Conservation (phyloP, 2,329 filamentous ascomycete genomes). For the Phyllosticta ampelicida region DNA sequence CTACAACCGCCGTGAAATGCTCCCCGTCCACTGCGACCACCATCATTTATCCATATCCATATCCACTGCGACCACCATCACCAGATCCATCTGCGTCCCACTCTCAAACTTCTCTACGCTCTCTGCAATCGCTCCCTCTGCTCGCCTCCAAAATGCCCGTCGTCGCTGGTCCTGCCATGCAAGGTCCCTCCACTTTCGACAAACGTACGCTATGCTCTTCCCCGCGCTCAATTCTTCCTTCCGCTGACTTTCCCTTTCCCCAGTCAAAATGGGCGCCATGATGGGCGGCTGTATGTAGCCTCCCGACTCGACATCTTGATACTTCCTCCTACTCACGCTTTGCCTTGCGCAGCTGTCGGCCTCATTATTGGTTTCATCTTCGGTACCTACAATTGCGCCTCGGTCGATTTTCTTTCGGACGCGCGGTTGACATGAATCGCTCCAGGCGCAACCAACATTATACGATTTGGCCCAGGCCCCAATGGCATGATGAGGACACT, state of each 20-base stretch:
- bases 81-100: not conserved
- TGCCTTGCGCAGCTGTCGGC: slow-evolving; percentile 60
- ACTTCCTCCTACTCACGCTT: slow-evolving; percentile 14
- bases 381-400: slow-evolving; percentile 42
- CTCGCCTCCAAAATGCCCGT: slow-evolving; percentile 41
- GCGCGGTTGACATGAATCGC: not conserved
- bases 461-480: slow-evolving; percentile 84
- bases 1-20: not conserved
- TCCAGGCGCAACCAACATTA: slow-evolving; percentile 81
- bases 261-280: slow-evolving; percentile 97
- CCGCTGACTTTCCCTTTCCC: slow-evolving; percentile 23
- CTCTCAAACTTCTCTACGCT: not conserved
- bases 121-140: not conserved
- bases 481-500: slow-evolving; percentile 91
- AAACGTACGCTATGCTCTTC: slow-evolving; percentile 46
- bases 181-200: slow-evolving; percentile 56
- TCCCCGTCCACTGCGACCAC: not conserved
- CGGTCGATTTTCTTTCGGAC: not conserved
- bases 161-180: slow-evolving; percentile 36
- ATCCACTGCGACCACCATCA: not conserved
- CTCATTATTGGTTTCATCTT: slow-evolving; percentile 97
- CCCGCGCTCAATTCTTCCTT: slow-evolving; percentile 12
- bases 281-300: slow-evolving; percentile 85
- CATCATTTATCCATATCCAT: not conserved
- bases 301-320: slow-evolving; percentile 6